phyloP scores from a whole-genome alignment of 495 filamentous ascomycete species.

The Tuber aestivum region DNA sequence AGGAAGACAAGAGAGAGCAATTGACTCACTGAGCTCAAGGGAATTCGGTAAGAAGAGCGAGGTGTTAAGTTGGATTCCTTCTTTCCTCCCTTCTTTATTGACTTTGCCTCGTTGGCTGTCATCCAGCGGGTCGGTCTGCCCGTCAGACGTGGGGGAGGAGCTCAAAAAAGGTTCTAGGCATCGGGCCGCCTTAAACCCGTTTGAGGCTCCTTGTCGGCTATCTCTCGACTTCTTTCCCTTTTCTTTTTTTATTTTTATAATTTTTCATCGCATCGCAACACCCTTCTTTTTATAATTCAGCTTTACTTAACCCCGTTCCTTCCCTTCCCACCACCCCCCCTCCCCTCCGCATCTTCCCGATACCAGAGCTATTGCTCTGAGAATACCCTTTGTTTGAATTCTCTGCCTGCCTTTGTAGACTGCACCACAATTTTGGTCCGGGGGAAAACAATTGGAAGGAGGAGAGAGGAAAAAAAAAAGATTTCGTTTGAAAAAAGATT shows the following conservation, averaged over 20 bases:
- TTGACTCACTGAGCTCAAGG: background rate
- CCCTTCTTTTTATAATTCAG: background rate
- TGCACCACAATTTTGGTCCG: background rate
- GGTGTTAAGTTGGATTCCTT: background rate
- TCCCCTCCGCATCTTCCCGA: constrained; percentile 5
- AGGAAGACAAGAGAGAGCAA: background rate
- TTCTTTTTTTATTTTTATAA: background rate
- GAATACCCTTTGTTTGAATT: background rate
- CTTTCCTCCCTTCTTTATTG: background rate
- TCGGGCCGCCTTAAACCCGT: background rate
- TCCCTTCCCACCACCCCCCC: background rate
- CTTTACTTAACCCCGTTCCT: background rate
- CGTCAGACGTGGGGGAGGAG: background rate
- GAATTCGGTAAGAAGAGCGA: constrained; percentile 5
- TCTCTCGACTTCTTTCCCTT: background rate
- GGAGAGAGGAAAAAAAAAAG: background rate
- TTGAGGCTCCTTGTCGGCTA: background rate
- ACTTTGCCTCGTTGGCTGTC: background rate
- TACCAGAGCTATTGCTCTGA: background rate
- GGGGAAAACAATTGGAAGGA: background rate
- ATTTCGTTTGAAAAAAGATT: background rate
- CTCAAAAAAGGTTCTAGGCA: background rate
- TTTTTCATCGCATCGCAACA: background rate
- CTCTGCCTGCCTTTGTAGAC: background rate
- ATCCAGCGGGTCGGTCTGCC: background rate